Evolutionary conservation across 306 rosid species (phyloP).

Genomic region (Vigna nakashimae): DNA sequence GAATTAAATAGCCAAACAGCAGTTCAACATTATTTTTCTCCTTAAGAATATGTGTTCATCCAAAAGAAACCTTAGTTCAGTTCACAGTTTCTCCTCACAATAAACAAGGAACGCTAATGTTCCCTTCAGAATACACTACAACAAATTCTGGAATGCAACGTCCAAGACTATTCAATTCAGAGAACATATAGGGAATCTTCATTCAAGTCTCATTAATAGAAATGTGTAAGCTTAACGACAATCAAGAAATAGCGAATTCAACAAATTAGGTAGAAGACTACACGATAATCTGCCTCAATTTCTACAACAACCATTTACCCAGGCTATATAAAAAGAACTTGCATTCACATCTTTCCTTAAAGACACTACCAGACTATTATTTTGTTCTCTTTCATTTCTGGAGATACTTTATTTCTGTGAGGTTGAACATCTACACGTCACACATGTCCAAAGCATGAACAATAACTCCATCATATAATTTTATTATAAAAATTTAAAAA

Average conservation of each 20-base stretch:
- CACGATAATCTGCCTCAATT: not conserved
- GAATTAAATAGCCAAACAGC: conserved; percentile 3
- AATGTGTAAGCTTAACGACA: conserved; percentile 21
- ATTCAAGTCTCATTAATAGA: conserved; percentile 19
- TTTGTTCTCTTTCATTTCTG: not conserved
- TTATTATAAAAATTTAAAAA: no score
- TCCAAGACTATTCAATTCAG: not conserved
- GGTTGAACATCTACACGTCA: not conserved
- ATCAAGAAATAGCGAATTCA: not conserved
- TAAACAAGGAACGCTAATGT: not conserved
- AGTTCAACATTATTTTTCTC: conserved; percentile 24
- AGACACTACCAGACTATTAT: not conserved
- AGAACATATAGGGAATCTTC: not conserved
- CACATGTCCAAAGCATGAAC: not conserved
- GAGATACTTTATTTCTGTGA: not conserved
- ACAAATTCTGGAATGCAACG: conserved; percentile 8
- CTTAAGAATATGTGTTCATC: conserved; percentile 20
- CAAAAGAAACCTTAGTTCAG: not conserved
- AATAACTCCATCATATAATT: not conserved
- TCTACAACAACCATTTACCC: not conserved
- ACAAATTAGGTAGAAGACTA: conserved; percentile 5
- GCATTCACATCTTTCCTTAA: no score
- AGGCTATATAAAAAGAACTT: no score
- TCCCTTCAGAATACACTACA: not conserved
- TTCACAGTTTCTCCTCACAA: conserved; percentile 27